Conservation (phyloP, 257 asterid genomes). For the Nicotiana otophora region DNA sequence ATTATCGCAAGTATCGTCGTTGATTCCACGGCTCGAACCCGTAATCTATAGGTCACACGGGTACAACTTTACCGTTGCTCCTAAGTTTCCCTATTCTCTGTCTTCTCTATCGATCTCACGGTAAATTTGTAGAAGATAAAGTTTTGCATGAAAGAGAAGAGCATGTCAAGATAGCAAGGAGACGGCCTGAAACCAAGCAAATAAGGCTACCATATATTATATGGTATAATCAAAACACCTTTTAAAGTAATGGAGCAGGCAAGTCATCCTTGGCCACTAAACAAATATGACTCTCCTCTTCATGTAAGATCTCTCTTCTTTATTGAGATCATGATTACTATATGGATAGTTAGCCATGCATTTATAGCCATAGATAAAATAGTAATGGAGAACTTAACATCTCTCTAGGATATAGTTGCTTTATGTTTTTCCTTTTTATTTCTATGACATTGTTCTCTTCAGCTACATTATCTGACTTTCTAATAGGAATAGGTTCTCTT, state of each 20-base stretch:
- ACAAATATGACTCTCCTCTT: background rate
- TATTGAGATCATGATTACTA: background rate
- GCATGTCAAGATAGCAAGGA: conserved; percentile 3
- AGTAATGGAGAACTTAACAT: background rate
- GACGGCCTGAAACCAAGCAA: background rate
- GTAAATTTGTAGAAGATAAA: background rate
- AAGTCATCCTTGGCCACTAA: background rate
- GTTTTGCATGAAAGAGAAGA: background rate
- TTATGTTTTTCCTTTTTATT: background rate
- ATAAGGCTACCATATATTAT: too few relatives aligned
- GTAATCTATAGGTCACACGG: too few relatives aligned
- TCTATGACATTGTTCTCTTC: background rate
- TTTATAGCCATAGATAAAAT: background rate
- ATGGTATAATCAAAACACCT: background rate
- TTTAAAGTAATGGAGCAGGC: background rate
- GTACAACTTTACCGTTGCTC: too few relatives aligned
- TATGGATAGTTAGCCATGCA: background rate
- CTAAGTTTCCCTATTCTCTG: too few relatives aligned
- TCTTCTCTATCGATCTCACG: background rate
- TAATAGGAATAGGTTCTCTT: background rate
- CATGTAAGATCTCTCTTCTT: background rate
- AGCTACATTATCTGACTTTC: background rate
- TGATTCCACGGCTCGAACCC: too few relatives aligned
- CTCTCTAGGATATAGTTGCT: background rate
- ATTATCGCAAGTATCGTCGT: too few relatives aligned